Base-by-base conservation (phyloP, 306 rosid species). In the Sicyos edulis region DNA sequence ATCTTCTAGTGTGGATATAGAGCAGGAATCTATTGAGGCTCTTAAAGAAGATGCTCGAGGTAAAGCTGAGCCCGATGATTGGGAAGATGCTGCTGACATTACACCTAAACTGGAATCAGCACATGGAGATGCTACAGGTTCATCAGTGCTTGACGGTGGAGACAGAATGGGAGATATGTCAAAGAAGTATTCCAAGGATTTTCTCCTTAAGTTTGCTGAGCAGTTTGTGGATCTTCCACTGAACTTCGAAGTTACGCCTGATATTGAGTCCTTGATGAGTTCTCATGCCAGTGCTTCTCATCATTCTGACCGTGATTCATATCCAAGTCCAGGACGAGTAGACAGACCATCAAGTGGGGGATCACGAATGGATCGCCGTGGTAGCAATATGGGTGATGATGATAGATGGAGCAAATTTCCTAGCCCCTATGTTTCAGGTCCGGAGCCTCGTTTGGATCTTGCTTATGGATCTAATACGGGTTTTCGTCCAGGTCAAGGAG, bases 41-140 rank as follows among this genome's bases (percentile, higher is more conserved):
- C 52, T 82, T 70, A 78, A 75, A 74, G 82, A 68, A 51, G 88
- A 83, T 63, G 68, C 76, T 73, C 82, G 45, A 59, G 72, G 29
- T 73, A 91, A 91, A 85, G 78, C 74, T 14, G 97, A 93, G 78
- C 96, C 89, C 8, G 96, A 91, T 61, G 91, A 91, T 74, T 95
- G 99, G 99, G 99, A 95, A 87, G 97, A 91, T 78, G 97, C 89
- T 19, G 95, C 95, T 57, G 96, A 95, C 76, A 76, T 88, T 70
- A 79, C 89, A 14, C 88, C 96, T 13, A 85, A 91, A 75, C 70
- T 91, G 73, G 90, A 88, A 75, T 78, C 80, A 75, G 54, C 75
- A 21, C 71, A 73, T 78, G 78, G 79, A 52, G 82, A 72, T 19
- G 80, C 47, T 75, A 75, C 42, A 45, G 58, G 19, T 71, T 71